Base-by-base conservation (phyloP, 495 filamentous ascomycete species). In the Penicillium herquei region DNA sequence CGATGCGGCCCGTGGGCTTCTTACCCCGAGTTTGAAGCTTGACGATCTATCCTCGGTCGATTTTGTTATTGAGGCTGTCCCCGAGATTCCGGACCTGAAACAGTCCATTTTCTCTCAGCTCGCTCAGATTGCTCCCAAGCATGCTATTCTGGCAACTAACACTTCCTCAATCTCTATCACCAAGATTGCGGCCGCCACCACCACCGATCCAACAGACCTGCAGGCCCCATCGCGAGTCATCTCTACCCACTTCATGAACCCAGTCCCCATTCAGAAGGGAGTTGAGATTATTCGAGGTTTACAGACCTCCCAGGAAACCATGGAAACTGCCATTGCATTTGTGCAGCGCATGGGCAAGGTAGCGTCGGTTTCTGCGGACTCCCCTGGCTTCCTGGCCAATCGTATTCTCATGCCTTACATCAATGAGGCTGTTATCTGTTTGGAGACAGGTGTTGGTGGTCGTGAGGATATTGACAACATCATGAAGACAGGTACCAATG, bases 231-330 rank as follows among this genome's bases (percentile, higher is more conserved):
- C 91, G 30, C 86, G 95, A 39, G 94, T 99, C 1, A 84, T 99
- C 46, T 89, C 89, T 49, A 98, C 95, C 45, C 94, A 99, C 72
- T 99, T 99, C 75, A 99, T 99, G 94, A 99, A 99, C 78, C 94
- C 94, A 0, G 94, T 99, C 0, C 95, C 94, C 1, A 74, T 99
- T 3, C 95, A 97, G 67, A 96, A 96, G 72, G 94, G 94, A 44
- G 94, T 99, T 6, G 94, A 99, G 76, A 96, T 99, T 54, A 98
- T 99, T 63, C 82, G 86, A 18, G 95, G 91, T 17, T 77, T 99
- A 40, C 94, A 99, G 69, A 99, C 94, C 7, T 93, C 89, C 12
- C 65, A 83, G 57, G 79, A 82, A 41, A 98, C 95, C 0, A 72
- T 96, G 30, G 87, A 88, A 7, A 87, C 87, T 5, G 90, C 93